These are phyloP conservation scores for Ettlia oleoabundans DNA, from an alignment of 139 green algal genomes.

Conservation along the genomic window DNA sequence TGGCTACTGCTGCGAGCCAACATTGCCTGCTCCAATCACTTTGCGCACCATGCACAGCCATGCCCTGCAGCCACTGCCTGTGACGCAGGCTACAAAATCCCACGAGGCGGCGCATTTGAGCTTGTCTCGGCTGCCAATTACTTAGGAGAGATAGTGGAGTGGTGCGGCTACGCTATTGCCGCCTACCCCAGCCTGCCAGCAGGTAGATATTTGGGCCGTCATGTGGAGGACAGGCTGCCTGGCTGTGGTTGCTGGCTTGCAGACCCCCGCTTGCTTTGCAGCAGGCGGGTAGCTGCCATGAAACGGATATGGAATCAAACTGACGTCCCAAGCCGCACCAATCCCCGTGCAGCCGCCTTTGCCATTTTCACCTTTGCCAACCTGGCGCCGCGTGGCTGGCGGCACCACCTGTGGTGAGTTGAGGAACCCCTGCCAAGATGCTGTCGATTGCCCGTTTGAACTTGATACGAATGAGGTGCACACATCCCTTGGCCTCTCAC, in stretches of 20 bases:
- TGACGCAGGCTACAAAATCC: constrained; percentile 77
- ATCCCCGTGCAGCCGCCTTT: constrained; percentile 63
- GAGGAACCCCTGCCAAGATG: neutral
- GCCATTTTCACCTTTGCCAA: constrained; percentile 75
- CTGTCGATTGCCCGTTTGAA: neutral
- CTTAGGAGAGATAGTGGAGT: constrained; percentile 64
- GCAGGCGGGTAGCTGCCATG: neutral
- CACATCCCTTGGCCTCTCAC: too few species aligned
- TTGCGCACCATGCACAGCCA: too few species aligned
- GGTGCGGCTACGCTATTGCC: constrained; percentile 2
- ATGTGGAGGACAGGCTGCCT: too few species aligned
- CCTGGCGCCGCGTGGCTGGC: constrained; percentile 52
- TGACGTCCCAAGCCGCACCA: too few species aligned
- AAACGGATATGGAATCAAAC: too few species aligned
- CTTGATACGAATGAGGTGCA: neutral
- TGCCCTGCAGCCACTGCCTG: neutral
- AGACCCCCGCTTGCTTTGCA: constrained; percentile 57
- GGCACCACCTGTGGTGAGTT: constrained; percentile 43
- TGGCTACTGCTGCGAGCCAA: too few species aligned
- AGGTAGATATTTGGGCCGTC: neutral
- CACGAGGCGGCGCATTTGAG: constrained; percentile 74
- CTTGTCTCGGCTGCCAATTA: constrained; percentile 82
- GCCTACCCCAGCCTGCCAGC: constrained; percentile 17
- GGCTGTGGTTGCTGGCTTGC: constrained; percentile 56
- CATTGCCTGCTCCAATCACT: too few species aligned